These are phyloP conservation scores for Clathrospora elynae DNA, from an alignment of 2,329 filamentous ascomycete species.

Conservation along the genomic window DNA sequence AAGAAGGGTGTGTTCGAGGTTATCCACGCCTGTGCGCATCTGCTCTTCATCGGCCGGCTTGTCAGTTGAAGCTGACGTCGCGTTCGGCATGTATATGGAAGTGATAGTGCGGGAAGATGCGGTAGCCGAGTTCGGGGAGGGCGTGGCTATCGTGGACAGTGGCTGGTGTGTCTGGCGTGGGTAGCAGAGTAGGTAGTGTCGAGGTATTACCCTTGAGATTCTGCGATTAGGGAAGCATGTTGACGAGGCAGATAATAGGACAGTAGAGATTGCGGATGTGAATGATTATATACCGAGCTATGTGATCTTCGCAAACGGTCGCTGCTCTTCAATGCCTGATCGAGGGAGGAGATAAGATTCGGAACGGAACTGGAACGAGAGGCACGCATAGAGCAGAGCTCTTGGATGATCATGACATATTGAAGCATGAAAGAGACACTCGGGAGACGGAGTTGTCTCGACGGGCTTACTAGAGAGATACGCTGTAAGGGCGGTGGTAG, in stretches of 20 bases:
- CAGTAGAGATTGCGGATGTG: neutral
- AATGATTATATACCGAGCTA: neutral
- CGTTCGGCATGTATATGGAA: neutral
- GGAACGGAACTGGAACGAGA: neutral
- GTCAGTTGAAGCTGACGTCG: too few relatives aligned
- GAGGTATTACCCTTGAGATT: too few relatives aligned
- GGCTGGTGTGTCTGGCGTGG: neutral
- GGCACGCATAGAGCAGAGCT: too few relatives aligned
- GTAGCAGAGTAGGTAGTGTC: neutral
- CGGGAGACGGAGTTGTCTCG: too few relatives aligned
- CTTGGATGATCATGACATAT: too few relatives aligned
- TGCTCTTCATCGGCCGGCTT: too few relatives aligned
- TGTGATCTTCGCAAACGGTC: neutral
- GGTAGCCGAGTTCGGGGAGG: neutral
- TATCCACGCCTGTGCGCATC: conserved; percentile 15
- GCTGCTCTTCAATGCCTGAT: conserved; percentile 3
- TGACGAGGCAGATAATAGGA: neutral
- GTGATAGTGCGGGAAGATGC: neutral
- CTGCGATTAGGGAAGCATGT: too few relatives aligned
- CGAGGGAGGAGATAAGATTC: conserved; percentile 4
- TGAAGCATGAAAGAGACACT: too few relatives aligned
- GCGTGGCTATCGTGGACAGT: neutral
- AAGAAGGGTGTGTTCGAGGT: conserved; percentile 59
- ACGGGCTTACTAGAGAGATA: too few relatives aligned
- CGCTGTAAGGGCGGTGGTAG: neutral